These are phyloP conservation scores for Nothophaeocryptopus gaeumannii DNA, from an alignment of 2,329 filamentous ascomycete genomes.

Conservation along the genomic window DNA sequence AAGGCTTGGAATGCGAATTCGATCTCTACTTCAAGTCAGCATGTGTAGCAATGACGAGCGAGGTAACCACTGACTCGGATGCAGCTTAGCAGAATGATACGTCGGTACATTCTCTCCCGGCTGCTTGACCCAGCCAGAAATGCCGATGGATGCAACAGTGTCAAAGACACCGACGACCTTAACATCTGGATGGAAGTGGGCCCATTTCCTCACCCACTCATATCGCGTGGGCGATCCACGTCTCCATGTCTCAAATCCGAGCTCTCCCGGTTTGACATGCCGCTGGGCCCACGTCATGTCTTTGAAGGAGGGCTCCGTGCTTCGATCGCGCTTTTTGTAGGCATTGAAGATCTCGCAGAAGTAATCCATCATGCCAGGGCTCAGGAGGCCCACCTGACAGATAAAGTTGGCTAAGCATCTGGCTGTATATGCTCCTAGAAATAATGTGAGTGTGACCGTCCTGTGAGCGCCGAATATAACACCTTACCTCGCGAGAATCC, in stretches of 20 bases:
- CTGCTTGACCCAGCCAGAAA: slow-evolving; percentile 16
- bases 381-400: slow-evolving; percentile 27
- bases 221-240: slow-evolving; percentile 11
- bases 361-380: slow-evolving; percentile 15
- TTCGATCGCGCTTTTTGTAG: slow-evolving; percentile 16
- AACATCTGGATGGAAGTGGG: slow-evolving; percentile 31
- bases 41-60: slow-evolving; percentile 9
- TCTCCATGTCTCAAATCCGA: slow-evolving; percentile 13
- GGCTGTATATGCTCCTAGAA: slow-evolving; percentile 31
- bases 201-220: slow-evolving; percentile 18
- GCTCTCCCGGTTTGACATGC: slow-evolving; percentile 12
- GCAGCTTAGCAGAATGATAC: slow-evolving; percentile 20
- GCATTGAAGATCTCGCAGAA: slow-evolving; percentile 16
- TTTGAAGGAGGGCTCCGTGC: slow-evolving; percentile 13
- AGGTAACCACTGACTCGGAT: slow-evolving; percentile 13
- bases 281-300: slow-evolving; percentile 17
- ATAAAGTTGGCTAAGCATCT: slow-evolving; percentile 32
- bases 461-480: not conserved
- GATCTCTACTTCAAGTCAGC: slow-evolving; percentile 29
- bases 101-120: slow-evolving; percentile 14
- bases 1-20: slow-evolving; percentile 55
- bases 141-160: slow-evolving; percentile 39
- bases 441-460: not conserved
- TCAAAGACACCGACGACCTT: slow-evolving; percentile 47
- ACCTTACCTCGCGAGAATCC: slow-evolving; percentile 23